phyloP scores from a whole-genome alignment of 2,329 filamentous ascomycete genomes.

The Nothophoma quercina region DNA sequence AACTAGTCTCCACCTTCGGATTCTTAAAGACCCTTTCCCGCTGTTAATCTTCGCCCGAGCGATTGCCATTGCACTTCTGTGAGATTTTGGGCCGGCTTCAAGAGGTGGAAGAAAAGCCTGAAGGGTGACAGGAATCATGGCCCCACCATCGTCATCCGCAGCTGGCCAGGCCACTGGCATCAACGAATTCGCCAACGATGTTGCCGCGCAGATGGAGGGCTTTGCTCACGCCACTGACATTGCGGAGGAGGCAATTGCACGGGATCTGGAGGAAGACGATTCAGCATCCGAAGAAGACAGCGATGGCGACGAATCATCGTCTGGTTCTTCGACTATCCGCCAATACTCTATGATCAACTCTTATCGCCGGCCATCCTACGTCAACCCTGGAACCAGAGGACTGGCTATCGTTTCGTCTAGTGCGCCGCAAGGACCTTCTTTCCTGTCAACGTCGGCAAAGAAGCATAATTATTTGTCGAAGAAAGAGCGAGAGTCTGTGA shows the following conservation, averaged over 20 bases:
- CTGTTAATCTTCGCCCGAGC: not conserved
- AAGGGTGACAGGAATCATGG: not conserved
- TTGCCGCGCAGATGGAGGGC: slow-evolving; percentile 42
- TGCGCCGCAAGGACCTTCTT: slow-evolving; percentile 48
- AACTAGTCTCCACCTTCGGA: slow-evolving; percentile 15
- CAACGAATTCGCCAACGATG: slow-evolving; percentile 31
- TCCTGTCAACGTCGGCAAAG: slow-evolving; percentile 31
- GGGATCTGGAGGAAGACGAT: slow-evolving; percentile 46
- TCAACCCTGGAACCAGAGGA: slow-evolving; percentile 75
- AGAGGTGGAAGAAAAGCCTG: slow-evolving; percentile 8
- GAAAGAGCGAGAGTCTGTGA: slow-evolving; percentile 61
- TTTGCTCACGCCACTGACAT: slow-evolving; percentile 43
- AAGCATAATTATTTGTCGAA: slow-evolving; percentile 56
- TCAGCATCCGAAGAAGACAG: slow-evolving; percentile 64
- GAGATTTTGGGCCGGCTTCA: not conserved
- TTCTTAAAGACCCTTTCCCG: slow-evolving; percentile 9
- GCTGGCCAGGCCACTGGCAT: not conserved
- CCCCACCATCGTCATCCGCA: not conserved
- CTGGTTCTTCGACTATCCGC: slow-evolving; percentile 56
- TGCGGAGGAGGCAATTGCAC: slow-evolving; percentile 49
- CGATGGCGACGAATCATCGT: slow-evolving; percentile 55
- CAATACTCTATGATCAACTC: slow-evolving; percentile 64
- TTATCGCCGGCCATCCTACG: slow-evolving; percentile 80
- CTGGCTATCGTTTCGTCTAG: slow-evolving; percentile 71
- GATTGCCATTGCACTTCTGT: slow-evolving; percentile 1